Percentiles rank a stretch among this genome's conserved stretches.
phyloP scores from a whole-genome alignment of 805 yeast genomes.

The Pichia sporocuriosa region DNA sequence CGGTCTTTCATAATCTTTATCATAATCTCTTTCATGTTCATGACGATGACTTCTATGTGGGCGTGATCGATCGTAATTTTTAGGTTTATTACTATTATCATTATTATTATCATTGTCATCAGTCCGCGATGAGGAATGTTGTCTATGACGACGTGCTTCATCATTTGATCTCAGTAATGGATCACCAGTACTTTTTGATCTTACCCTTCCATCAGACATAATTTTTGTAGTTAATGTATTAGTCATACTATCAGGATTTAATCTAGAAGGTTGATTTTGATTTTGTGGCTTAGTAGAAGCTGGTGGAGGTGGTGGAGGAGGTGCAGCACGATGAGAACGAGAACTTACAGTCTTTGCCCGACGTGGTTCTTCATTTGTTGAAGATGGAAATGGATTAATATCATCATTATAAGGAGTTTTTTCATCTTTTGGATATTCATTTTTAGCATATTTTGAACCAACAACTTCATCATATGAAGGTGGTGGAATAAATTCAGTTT shows the following conservation, averaged over 20 bases:
- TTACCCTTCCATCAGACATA: slow-evolving; percentile 25
- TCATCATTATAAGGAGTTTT: slow-evolving; percentile 4
- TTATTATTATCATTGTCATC: no score
- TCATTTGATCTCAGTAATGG: slow-evolving; percentile 2
- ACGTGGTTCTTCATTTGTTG: slow-evolving; percentile 7
- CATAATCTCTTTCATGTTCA: slow-evolving; percentile 15
- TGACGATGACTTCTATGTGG: slow-evolving; percentile 11
- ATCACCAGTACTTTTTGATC: slow-evolving; percentile 30
- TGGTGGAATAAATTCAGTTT: slow-evolving; percentile 40
- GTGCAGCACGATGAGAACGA: slow-evolving; percentile 15
- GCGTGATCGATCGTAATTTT: slow-evolving; percentile 1
- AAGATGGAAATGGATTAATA: slow-evolving; percentile 23
- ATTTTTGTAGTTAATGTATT: slow-evolving; percentile 23
- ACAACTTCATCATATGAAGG: slow-evolving; percentile 71
- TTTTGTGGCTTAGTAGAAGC: background rate
- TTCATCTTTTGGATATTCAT: slow-evolving; percentile 39
- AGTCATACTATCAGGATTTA: slow-evolving; percentile 17
- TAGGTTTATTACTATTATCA: no score
- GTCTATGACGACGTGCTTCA: slow-evolving; percentile 3
- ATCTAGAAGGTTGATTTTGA: slow-evolving; percentile 1
- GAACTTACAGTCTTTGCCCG: slow-evolving; percentile 12
- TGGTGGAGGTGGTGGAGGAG: slow-evolving; percentile 13
- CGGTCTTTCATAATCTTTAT: slow-evolving; percentile 17
- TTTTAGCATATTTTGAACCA: slow-evolving; percentile 35
- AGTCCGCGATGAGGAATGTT: background rate